Conservation (phyloP, 129 eudicot species). For the Logfia minima region DNA sequence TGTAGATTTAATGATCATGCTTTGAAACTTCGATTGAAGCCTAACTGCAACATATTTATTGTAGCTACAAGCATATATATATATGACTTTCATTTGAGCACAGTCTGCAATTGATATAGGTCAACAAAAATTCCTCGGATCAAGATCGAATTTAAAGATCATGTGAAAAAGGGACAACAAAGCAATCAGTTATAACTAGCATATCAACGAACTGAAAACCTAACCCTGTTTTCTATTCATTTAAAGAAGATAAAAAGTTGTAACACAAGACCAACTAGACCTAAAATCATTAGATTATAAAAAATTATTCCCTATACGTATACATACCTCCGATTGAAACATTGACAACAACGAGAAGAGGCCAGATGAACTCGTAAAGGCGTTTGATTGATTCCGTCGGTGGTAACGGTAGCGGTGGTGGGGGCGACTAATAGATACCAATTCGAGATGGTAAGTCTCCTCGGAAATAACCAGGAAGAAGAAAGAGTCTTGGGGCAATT, state of each 20-base stretch:
- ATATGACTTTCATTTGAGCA: too few relatives aligned
- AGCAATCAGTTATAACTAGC: neutral
- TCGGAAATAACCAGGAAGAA: too few relatives aligned
- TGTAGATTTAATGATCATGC: too few relatives aligned
- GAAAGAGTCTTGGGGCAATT: too few relatives aligned
- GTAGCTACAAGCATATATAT: too few relatives aligned
- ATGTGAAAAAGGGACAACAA: too few relatives aligned
- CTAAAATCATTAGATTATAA: neutral
- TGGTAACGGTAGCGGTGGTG: constrained; percentile 36
- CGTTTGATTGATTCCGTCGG: constrained; percentile 50
- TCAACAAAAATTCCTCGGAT: too few relatives aligned
- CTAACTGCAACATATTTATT: too few relatives aligned
- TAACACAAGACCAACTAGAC: neutral
- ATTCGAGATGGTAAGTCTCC: too few relatives aligned
- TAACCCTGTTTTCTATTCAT: neutral
- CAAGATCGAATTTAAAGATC: too few relatives aligned
- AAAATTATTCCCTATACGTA: neutral
- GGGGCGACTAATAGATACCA: neutral
- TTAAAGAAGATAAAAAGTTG: neutral
- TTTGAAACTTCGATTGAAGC: too few relatives aligned
- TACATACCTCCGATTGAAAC: constrained; percentile 57
- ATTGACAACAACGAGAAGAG: constrained; percentile 54
- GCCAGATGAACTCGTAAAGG: constrained; percentile 62
- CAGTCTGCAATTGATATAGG: too few relatives aligned
- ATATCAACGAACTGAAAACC: neutral